Conservation (phyloP, 2,329 filamentous ascomycete genomes). For the Penicillium brasilianum region DNA sequence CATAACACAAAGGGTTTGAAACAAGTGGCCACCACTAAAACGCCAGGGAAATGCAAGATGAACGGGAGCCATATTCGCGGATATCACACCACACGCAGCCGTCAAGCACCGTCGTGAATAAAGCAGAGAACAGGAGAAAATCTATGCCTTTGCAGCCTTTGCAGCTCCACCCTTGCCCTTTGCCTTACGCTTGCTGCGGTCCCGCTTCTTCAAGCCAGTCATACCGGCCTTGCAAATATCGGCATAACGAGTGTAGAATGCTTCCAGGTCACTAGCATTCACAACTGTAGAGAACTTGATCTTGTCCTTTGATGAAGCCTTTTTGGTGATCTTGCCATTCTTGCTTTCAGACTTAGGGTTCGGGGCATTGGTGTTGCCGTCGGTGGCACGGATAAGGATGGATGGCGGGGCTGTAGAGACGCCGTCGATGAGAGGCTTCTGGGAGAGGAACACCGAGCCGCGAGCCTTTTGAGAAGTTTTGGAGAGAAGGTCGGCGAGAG, state of each 20-base stretch:
- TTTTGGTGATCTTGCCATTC: slow-evolving; percentile 45
- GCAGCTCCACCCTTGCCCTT: slow-evolving; percentile 56
- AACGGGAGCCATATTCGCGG: neutral
- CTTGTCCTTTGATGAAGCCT: slow-evolving; percentile 58
- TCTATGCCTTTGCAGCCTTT: slow-evolving; percentile 41
- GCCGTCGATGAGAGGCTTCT: slow-evolving; percentile 45
- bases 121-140: neutral
- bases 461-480: slow-evolving; percentile 46
- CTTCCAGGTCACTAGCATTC: slow-evolving; percentile 73
- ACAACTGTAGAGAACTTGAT: slow-evolving; percentile 85
- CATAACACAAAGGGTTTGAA: slow-evolving; percentile 9
- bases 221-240: slow-evolving; percentile 91
- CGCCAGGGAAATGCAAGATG: slow-evolving; percentile 34
- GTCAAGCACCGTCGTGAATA: slow-evolving; percentile 8
- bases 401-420: slow-evolving; percentile 71
- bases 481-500: slow-evolving; percentile 46
- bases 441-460: slow-evolving; percentile 52
- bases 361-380: slow-evolving; percentile 67
- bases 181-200: slow-evolving; percentile 71
- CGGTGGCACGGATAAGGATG: slow-evolving; percentile 80
- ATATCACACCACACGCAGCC: slow-evolving; percentile 1
- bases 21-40: slow-evolving; percentile 27
- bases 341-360: slow-evolving; percentile 42
- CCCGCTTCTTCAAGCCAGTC: slow-evolving; percentile 87
- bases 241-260: slow-evolving; percentile 83